Evolutionary conservation across 1,284 basidiomycete genomes (phyloP), one percentile per base, ranked within the genome.

Genomic region (Xerocomus nothofagi): DNA sequence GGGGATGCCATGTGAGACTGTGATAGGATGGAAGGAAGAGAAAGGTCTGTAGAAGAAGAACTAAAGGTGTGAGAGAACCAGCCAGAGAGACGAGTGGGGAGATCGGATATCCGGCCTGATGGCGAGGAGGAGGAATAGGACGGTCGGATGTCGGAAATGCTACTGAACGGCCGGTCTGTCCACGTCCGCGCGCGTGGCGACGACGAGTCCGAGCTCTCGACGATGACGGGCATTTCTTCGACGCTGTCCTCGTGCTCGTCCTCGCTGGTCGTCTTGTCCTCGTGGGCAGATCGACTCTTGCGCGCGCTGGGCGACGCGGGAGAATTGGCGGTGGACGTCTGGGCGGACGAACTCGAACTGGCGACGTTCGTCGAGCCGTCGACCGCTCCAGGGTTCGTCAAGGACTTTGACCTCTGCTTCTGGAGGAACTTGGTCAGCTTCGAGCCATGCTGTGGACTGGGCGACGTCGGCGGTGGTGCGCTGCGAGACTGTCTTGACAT

Each of bases 1-100:
- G 79, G 77, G 0, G 78, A 77, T 3, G 57, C 46, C 57, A 57
- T 62, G 51, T 57, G 67, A 20, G 75, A 71, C 53, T 79, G 78
- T 7, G 81, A 75, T 53, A 88, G 72, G 47, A 86, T 68, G 12
- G 72, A 60, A 3, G 84, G 82, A 0, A 89, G 76, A 3, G 82
- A 79, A 14, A 90, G 77, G 70, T 91, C 87, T 6, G 81, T 81
- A 1, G 82, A 75, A 5, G 86, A 88, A 3, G 79, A 66, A 60
- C 75, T 80, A 65, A 89, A 86, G 0, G 84, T 82, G 66, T 89
- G 86, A 0, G 83, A 80, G 67, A 90, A 79, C 87, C 87, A 89
- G 57, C 87, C 87, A 0, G 84, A 83, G 39, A 88, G 78, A 0
- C 87, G 76, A 11, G 83, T 81, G 20, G 80, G 76, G 18, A 82